A percentile compares a stretch with the other conserved stretches of the same genome.
phyloP scores from a whole-genome alignment of 345 rosid species.

The Brassica juncea region DNA sequence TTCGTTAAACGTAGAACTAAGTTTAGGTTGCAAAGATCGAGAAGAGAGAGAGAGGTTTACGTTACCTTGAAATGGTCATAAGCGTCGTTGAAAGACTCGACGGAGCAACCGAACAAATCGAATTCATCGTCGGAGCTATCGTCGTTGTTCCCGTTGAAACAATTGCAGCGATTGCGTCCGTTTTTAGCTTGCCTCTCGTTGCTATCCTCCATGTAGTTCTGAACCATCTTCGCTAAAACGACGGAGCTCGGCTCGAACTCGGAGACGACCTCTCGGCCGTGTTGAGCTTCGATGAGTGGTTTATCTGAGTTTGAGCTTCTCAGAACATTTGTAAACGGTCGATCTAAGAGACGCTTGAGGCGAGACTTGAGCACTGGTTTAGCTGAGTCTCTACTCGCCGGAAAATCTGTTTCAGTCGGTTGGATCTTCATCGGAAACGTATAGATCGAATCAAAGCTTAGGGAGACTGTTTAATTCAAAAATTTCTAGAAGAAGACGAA shows the following conservation, averaged over 20 bases:
- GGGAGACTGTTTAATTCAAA: neutral
- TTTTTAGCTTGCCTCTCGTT: conserved; percentile 66
- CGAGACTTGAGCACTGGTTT: conserved; percentile 53
- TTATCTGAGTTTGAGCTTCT: conserved; percentile 52
- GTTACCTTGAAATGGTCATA: conserved; percentile 70
- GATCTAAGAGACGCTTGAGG: conserved; percentile 55
- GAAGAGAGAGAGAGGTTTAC: neutral
- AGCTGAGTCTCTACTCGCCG: conserved; percentile 33
- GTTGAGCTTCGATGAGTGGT: conserved; percentile 21
- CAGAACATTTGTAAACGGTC: conserved; percentile 47
- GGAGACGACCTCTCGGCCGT: conserved; percentile 17
- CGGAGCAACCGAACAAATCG: conserved; percentile 50
- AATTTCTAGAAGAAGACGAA: neutral
- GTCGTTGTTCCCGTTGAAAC: conserved; percentile 70
- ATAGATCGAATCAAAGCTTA: neutral
- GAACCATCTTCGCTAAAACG: conserved; percentile 73
- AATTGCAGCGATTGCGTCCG: conserved; percentile 76
- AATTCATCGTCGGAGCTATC: conserved; percentile 87
- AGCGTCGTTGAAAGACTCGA: conserved; percentile 49
- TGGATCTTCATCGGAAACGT: conserved; percentile 69
- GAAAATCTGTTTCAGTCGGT: conserved; percentile 50
- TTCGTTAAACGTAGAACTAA: conserved; percentile 1
- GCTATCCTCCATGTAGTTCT: conserved; percentile 68
- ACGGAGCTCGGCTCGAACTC: conserved; percentile 80
- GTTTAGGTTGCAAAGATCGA: neutral